Evolutionary conservation across 1,284 basidiomycete species (phyloP).

Genomic region (Trametes versicolor): DNA sequence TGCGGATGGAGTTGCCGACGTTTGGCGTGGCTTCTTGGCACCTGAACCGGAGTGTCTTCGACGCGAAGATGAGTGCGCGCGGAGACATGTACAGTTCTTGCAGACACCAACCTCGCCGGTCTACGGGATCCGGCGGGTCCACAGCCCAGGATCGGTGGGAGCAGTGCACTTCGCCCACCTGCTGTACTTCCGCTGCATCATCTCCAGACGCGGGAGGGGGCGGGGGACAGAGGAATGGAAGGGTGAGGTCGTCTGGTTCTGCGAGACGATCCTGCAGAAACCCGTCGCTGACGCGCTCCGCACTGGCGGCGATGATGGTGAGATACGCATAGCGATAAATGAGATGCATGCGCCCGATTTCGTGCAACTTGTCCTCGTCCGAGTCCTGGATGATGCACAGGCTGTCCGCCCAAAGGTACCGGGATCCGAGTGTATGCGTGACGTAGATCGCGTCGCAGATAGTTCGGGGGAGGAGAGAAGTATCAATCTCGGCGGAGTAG

Average conservation of each 20-base stretch:
- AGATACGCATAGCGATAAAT: slow-evolving; percentile 10
- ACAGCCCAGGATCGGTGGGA: not conserved
- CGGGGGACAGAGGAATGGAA: slow-evolving; percentile 2
- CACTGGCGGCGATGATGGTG: slow-evolving; percentile 15
- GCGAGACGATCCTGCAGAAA: slow-evolving; percentile 13
- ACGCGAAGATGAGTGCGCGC: slow-evolving; percentile 25
- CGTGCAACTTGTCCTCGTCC: slow-evolving; percentile 9
- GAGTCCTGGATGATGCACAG: slow-evolving; percentile 21
- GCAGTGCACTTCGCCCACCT: too few species aligned
- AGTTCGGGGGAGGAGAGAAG: slow-evolving; percentile 5
- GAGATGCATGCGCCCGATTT: slow-evolving; percentile 8
- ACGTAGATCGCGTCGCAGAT: slow-evolving; percentile 15
- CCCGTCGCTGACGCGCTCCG: not conserved
- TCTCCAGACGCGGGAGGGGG: not conserved
- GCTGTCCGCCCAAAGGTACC: slow-evolving; percentile 15
- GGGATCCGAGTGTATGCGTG: slow-evolving; percentile 10
- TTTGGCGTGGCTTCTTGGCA: slow-evolving; percentile 22
- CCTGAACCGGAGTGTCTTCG: slow-evolving; percentile 27
- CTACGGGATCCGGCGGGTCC: slow-evolving; percentile 6
- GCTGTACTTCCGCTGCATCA: not conserved
- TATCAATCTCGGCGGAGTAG: slow-evolving; percentile 4
- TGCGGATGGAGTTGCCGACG: slow-evolving; percentile 24
- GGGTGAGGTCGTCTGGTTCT: not conserved
- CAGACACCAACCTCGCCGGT: slow-evolving; percentile 30
- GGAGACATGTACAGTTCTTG: slow-evolving; percentile 26